Conservation (phyloP, 108 stramenopile species). For the Cyclotella kingstonii region DNA sequence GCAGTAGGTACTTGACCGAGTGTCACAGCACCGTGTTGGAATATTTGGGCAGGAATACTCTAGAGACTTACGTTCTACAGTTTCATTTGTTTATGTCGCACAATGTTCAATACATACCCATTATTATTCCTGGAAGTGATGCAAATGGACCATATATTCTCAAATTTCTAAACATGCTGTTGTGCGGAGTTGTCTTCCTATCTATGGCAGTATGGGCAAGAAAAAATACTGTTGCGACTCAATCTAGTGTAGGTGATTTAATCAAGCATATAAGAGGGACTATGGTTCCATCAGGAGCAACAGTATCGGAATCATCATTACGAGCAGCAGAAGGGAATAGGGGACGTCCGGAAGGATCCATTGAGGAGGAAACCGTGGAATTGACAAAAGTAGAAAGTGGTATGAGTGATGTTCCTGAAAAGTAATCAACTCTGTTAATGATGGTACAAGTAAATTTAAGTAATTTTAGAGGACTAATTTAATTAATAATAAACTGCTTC, state of each 20-base stretch:
- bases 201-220: conserved; percentile 54
- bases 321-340: conserved; percentile 5
- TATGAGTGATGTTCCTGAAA: conserved; percentile 15
- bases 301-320: conserved; percentile 6
- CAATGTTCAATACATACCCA: conserved; percentile 69
- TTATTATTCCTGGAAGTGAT: conserved; percentile 61
- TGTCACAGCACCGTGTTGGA: conserved; percentile 70
- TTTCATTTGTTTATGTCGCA: conserved; percentile 90
- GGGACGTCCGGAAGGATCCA: not conserved
- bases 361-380: conserved; percentile 24
- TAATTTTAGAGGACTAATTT: too few relatives aligned
- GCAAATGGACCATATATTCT: conserved; percentile 44
- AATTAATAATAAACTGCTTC: not conserved
- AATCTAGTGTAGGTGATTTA: conserved; percentile 50
- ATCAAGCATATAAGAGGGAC: conserved; percentile 34
- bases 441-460: too few relatives aligned
- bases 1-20: conserved; percentile 72
- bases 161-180: conserved; percentile 58
- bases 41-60: conserved; percentile 84
- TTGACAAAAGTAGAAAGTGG: conserved; percentile 28
- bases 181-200: conserved; percentile 59
- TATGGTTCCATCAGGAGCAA: not conserved
- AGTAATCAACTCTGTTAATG: not conserved
- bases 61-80: conserved; percentile 94
- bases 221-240: conserved; percentile 58